Conservation (phyloP, 768 basidiomycete genomes). For the Mycena polygramma region DNA sequence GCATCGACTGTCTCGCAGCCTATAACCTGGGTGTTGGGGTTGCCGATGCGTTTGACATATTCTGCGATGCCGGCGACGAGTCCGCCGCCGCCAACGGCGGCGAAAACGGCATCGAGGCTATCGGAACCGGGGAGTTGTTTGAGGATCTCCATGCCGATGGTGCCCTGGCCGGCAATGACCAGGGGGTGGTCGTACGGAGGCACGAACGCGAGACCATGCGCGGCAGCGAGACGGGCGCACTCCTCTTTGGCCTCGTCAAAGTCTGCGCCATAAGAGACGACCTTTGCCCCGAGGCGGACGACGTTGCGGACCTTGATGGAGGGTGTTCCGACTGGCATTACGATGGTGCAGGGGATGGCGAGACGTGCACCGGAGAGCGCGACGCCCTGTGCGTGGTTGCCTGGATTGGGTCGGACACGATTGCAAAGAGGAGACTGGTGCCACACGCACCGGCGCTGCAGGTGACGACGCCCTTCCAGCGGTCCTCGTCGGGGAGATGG, state of each 20-base stretch:
- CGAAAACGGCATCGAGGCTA: conserved; percentile 86
- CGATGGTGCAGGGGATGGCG: conserved; percentile 95
- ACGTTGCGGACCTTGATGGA: conserved; percentile 97
- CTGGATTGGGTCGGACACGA: conserved; percentile 54
- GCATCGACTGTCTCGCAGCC: conserved; percentile 97
- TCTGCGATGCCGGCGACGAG: conserved; percentile 90
- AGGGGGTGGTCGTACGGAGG: conserved; percentile 98
- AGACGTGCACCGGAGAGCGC: conserved; percentile 93
- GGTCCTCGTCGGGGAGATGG: conserved; percentile 84
- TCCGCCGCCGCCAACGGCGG: conserved; percentile 94
- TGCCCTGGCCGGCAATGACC: conserved; percentile 97
- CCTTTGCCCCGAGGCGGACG: conserved; percentile 93
- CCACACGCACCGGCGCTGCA: conserved; percentile 94
- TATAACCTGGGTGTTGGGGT: conserved; percentile 81
- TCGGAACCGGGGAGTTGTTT: conserved; percentile 88
- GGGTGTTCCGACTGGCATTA: conserved; percentile 97
- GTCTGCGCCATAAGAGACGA: conserved; percentile 90
- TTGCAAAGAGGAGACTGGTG: conserved; percentile 50
- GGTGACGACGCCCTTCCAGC: conserved; percentile 98
- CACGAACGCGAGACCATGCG: conserved; percentile 87
- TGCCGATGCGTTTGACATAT: conserved; percentile 94
- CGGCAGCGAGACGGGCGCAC: conserved; percentile 85
- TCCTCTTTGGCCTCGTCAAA: conserved; percentile 98
- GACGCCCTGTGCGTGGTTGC: conserved; percentile 99
- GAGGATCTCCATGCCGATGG: conserved; percentile 93